Percentiles rank a stretch among this genome's conserved stretches.
Evolutionary conservation across 768 basidiomycete genomes (phyloP).

Genomic region (Leccinellum luteum): DNA sequence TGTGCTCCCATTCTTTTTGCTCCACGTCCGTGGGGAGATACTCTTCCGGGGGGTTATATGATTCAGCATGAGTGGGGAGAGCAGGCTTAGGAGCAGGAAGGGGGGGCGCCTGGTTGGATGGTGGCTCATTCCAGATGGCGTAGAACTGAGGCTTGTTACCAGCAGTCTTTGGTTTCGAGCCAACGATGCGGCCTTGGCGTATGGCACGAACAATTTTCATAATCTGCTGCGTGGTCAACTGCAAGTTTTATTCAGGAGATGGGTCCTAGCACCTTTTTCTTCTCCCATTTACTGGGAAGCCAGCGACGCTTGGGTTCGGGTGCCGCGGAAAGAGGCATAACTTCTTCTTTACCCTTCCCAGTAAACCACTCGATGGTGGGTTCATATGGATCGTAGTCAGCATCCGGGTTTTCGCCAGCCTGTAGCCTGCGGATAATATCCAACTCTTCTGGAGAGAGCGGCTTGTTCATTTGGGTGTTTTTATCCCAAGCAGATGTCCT

Average conservation of each 20-base stretch:
- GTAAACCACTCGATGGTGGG: constrained; percentile 97
- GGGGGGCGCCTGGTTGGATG: constrained; percentile 77
- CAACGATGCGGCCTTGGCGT: constrained; percentile 89
- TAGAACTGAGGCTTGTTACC: constrained; percentile 69
- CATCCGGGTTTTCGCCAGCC: constrained; percentile 88
- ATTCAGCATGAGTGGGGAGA: constrained; percentile 92
- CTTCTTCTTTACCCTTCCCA: constrained; percentile 89
- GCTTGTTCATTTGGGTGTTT: constrained; percentile 78
- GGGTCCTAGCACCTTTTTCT: constrained; percentile 74
- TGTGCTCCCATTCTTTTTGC: constrained; percentile 75
- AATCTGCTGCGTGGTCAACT: constrained; percentile 50
- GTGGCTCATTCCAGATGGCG: constrained; percentile 82
- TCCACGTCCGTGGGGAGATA: constrained; percentile 87
- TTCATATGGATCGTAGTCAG: constrained; percentile 87
- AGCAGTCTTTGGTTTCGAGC: constrained; percentile 80
- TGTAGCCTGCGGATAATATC: constrained; percentile 94
- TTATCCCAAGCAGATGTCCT: constrained; percentile 96
- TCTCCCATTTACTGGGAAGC: constrained; percentile 99
- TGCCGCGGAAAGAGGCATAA: constrained; percentile 88
- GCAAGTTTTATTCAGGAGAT: background rate
- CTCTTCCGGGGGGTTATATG: constrained; percentile 97
- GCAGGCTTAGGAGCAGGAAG: constrained; percentile 89
- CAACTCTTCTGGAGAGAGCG: constrained; percentile 85
- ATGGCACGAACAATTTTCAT: constrained; percentile 99
- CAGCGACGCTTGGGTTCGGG: constrained; percentile 96